phyloP scores from a whole-genome alignment of 495 filamentous ascomycete species.

The Penicillium desertorum region DNA sequence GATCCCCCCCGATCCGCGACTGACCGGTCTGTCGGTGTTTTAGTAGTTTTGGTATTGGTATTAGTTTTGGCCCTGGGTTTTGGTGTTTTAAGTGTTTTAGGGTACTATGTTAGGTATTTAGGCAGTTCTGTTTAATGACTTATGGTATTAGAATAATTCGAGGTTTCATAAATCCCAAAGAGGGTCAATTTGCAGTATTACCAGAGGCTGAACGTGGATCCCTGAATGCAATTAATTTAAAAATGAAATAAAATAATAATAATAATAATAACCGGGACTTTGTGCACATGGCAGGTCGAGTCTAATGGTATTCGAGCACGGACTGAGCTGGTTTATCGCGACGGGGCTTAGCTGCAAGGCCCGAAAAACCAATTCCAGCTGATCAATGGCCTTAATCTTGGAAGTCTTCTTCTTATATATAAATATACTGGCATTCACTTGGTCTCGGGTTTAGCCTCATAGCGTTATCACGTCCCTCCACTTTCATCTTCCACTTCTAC shows the following conservation, averaged over 20 bases:
- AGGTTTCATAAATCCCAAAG: not conserved
- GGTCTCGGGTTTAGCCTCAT: slow-evolving; percentile 16
- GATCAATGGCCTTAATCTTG: slow-evolving; percentile 18
- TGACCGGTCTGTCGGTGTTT: slow-evolving; percentile 11
- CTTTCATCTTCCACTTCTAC: not conserved
- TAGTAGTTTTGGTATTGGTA: not conserved
- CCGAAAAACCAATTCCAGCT: slow-evolving; percentile 24
- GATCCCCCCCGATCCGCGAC: slow-evolving; percentile 10
- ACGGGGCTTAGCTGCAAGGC: slow-evolving; percentile 39
- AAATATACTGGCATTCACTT: slow-evolving; percentile 17
- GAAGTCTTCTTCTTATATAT: slow-evolving; percentile 28
- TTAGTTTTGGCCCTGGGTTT: not conserved
- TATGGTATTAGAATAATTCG: no score
- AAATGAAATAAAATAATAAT: slow-evolving; percentile 6
- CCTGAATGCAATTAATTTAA: slow-evolving; percentile 6
- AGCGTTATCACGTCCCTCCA: not conserved
- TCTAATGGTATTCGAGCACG: slow-evolving; percentile 27
- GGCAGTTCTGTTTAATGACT: not conserved
- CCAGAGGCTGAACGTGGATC: slow-evolving; percentile 12
- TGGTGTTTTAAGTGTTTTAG: not conserved
- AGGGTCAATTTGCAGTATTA: not conserved
- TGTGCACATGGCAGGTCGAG: slow-evolving; percentile 20
- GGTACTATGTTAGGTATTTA: no score
- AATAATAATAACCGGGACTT: slow-evolving; percentile 3
- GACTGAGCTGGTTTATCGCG: slow-evolving; percentile 33